phyloP scores from a whole-genome alignment of 1,284 basidiomycete species.

The Mycena sp. region DNA sequence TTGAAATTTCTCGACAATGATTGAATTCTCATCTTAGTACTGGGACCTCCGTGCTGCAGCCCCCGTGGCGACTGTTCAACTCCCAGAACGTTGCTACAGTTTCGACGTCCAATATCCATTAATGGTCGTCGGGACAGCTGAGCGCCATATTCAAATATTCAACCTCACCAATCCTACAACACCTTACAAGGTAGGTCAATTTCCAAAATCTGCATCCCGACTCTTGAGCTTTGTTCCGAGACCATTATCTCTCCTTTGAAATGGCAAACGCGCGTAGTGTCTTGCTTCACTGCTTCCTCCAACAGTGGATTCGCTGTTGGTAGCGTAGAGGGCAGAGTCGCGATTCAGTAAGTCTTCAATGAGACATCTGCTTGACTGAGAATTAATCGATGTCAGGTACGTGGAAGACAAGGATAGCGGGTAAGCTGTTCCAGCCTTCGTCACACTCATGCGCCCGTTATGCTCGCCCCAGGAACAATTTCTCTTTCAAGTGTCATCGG shows the following conservation, averaged over 20 bases:
- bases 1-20: too few relatives aligned
- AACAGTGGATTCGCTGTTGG: constrained; percentile 91
- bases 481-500: constrained; percentile 97
- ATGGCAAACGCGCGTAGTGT: constrained; percentile 93
- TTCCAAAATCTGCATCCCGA: neutral
- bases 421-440: too few relatives aligned
- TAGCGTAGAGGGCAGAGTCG: constrained; percentile 96
- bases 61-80: constrained; percentile 82
- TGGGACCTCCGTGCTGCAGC: constrained; percentile 86
- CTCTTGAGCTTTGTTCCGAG: constrained; percentile 47
- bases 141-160: constrained; percentile 89
- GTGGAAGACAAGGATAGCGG: constrained; percentile 81
- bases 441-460: constrained; percentile 51
- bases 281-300: constrained; percentile 80
- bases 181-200: constrained; percentile 71
- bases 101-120: constrained; percentile 87
- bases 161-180: constrained; percentile 86
- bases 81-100: constrained; percentile 92
- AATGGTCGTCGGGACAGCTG: constrained; percentile 95
- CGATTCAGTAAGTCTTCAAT: constrained; percentile 84
- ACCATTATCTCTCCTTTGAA: constrained; percentile 89
- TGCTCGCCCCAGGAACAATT: constrained; percentile 72
- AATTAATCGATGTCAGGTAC: constrained; percentile 59
- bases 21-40: constrained; percentile 64
- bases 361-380: neutral